Evolutionary conservation across 768 basidiomycete species (phyloP).

Genomic region (Calocybe cyanea): DNA sequence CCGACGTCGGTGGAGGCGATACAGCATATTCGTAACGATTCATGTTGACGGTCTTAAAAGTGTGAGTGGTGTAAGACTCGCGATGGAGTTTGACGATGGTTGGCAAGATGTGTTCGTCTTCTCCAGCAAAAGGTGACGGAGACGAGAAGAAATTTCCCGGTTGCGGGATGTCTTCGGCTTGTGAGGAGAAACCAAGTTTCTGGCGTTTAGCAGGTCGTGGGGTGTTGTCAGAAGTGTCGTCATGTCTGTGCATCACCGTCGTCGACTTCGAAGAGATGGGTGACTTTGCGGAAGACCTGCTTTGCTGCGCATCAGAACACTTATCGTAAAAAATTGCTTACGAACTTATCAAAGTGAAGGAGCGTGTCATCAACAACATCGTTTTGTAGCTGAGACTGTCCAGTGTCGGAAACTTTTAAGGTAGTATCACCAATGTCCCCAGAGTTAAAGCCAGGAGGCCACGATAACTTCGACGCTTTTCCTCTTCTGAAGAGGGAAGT

Average conservation of each 20-base stretch:
- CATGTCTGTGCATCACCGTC: no score
- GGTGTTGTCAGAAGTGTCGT: neutral
- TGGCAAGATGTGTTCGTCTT: neutral
- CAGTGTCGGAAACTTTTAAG: neutral
- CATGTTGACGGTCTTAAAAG: conserved; percentile 22
- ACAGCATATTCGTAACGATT: conserved; percentile 45
- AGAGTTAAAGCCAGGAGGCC: conserved; percentile 2
- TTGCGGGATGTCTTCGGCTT: neutral
- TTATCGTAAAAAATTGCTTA: no score
- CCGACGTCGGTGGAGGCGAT: conserved; percentile 47
- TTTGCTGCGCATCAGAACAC: no score
- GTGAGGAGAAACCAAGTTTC: neutral
- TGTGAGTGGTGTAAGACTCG: conserved; percentile 24
- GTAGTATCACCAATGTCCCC: neutral
- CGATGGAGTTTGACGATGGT: conserved; percentile 15
- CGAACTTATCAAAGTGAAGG: neutral
- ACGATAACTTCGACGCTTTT: neutral
- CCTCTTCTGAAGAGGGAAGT: neutral
- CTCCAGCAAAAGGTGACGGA: neutral
- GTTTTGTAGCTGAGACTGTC: neutral
- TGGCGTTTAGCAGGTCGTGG: conserved; percentile 1
- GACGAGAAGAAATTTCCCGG: conserved; percentile 6
- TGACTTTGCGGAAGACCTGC: no score
- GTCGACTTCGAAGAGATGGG: no score
- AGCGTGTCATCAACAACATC: neutral